Evolutionary conservation across 106 monocot genomes (phyloP).

Genomic region (Allium fistulosum): DNA sequence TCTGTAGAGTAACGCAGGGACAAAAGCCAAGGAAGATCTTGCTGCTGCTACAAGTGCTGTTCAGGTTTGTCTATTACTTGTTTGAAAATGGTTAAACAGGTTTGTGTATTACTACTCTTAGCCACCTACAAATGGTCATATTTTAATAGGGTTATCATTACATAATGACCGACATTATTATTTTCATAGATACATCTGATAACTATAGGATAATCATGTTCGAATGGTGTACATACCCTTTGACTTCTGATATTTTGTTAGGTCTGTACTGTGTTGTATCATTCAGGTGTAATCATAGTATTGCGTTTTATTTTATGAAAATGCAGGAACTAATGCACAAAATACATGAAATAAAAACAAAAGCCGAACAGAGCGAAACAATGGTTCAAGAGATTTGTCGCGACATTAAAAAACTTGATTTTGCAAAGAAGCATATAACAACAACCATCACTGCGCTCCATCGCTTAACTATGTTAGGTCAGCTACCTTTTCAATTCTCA

Average conservation of each 20-base stretch:
- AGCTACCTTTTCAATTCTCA: slow-evolving; percentile 1
- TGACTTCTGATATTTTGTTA: too few species aligned
- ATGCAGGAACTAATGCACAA: slow-evolving; percentile 91
- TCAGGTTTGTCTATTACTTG: slow-evolving; percentile 39
- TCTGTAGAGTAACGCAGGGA: slow-evolving; percentile 85
- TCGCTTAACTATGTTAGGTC: slow-evolving; percentile 97
- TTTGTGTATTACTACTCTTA: too few species aligned
- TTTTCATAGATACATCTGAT: too few species aligned
- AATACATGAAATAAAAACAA: slow-evolving; percentile 94
- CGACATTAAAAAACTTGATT: slow-evolving; percentile 96
- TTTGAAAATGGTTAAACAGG: too few species aligned
- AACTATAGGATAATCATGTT: too few species aligned
- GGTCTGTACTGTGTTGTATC: too few species aligned
- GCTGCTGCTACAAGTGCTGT: slow-evolving; percentile 97
- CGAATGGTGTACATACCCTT: too few species aligned
- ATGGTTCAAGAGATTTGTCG: slow-evolving; percentile 99
- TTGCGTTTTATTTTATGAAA: not conserved
- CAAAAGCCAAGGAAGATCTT: slow-evolving; percentile 99
- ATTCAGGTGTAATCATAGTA: too few species aligned
- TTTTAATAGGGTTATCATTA: too few species aligned
- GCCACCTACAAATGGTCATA: too few species aligned
- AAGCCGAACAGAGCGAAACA: slow-evolving; percentile 96
- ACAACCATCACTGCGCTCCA: slow-evolving; percentile 99
- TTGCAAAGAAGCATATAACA: slow-evolving; percentile 98
- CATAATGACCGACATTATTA: too few species aligned